phyloP scores from a whole-genome alignment of 306 rosid species.

The Vachellia pachyceras region DNA sequence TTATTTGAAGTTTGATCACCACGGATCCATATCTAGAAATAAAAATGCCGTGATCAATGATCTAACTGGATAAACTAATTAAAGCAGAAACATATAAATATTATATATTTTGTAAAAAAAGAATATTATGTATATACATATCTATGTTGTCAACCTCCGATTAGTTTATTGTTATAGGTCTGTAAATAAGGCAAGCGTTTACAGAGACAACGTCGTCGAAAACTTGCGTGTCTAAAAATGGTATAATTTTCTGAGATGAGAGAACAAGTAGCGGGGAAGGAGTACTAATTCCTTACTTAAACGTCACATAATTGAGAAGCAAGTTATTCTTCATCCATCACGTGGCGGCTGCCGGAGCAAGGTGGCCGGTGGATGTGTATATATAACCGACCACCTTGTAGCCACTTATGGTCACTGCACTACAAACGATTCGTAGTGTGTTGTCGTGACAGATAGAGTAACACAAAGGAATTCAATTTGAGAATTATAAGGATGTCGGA shows the following conservation, averaged over 20 bases:
- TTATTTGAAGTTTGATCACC: too few species aligned
- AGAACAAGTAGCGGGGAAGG: background rate
- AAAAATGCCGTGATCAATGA: too few species aligned
- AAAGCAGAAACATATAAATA: too few species aligned
- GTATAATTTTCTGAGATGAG: background rate
- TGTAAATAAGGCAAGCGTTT: background rate
- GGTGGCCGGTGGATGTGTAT: constrained; percentile 22
- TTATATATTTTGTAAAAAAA: too few species aligned
- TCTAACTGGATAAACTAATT: too few species aligned
- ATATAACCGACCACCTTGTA: background rate
- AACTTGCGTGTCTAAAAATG: background rate
- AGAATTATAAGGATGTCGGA: constrained; percentile 56
- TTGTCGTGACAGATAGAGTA: too few species aligned
- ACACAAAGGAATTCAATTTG: background rate
- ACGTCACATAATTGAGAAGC: constrained; percentile 27
- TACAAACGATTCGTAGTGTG: too few species aligned
- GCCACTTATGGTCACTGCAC: background rate
- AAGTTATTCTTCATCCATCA: constrained; percentile 53
- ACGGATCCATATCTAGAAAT: too few species aligned
- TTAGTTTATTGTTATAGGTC: background rate
- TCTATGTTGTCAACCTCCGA: background rate
- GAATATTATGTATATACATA: background rate
- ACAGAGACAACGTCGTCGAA: background rate
- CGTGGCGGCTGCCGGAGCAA: background rate
- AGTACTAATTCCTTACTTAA: constrained; percentile 46